Evolutionary conservation across 2,329 filamentous ascomycete genomes (phyloP), one percentile per base, ranked within the genome.

Genomic region (Lanzia echinophila): DNA sequence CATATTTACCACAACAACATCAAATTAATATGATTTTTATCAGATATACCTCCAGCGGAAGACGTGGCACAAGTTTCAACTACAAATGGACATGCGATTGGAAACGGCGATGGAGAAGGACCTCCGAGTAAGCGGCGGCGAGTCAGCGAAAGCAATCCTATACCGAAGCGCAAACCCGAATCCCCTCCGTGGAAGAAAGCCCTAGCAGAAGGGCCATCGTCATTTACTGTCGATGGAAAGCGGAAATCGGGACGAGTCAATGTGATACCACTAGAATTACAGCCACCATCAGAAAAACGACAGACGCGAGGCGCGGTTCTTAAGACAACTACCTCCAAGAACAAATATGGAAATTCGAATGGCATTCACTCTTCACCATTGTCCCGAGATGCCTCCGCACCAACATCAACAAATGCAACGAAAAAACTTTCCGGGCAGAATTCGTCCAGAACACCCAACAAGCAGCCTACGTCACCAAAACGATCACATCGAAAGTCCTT

Each of bases 161-260:
- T 75, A 57, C 69, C 73, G 59, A 71, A 75, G 57, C 65, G 70
- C 65, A 75, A 84, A 72, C 73, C 75, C 50, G 77, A 79, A 56
- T 97, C 92, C 59, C 94, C 94, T 60, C 94, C 94, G 20, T 99
- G 94, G 94, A 97, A 94, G 74, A 88, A 83, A 65, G 80, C 88
- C 58, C 80, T 80, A 56, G 89, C 87, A 39, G 88, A 95, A 28
- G 94, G 94, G 0, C 94, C 94, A 20, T 94, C 92, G 3, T 87
- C 88, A 0, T 91, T 95, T 68, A 80, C 87, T 44, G 81, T 79
- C 72, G 87, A 79, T 79, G 89, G 88, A 47, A 79, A 79, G 59
- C 78, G 83, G 56, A 85, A 83, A 65, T 87, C 83, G 20, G 82
- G 82, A 39, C 78, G 83, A 57, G 81, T 82, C 63, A 86, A 86